Base-by-base conservation (phyloP, 768 basidiomycete genomes). In the Agrocybe pediades region DNA sequence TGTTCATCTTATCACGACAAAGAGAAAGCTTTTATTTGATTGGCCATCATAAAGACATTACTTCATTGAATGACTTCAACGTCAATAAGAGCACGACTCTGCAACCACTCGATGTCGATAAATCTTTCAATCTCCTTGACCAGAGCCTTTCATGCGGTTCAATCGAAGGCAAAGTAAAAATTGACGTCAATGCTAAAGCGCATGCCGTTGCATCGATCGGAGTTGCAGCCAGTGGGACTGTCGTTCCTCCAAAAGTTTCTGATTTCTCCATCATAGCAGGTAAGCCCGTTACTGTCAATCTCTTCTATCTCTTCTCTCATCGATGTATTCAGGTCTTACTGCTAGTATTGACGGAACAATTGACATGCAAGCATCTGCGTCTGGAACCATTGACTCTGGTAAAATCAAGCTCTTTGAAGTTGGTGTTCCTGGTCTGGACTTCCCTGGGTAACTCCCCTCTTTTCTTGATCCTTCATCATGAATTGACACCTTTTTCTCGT, bases 361-460 rank as follows among this genome's bases (percentile, higher is more conserved):
- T 23, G 63, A 66, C 23, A 33, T 82, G 42, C 64, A 58, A 4
- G 76, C 75, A 16, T 68, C 65, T 16, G 68, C 74, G 2, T 63
- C 67, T 47, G 81, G 77, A 0, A 65, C 66, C 0, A 55, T 81
- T 16, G 75, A 78, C 55, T 73, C 78, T 0, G 80, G 76, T 3
- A 72, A 71, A 39, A 66, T 78, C 45, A 61, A 62, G 16, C 59
- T 83, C 6, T 68, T 78, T 30, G 62, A 71, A 46, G 54, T 74
- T 36, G 75, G 76, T 2, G 66, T 83, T 49, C 78, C 78, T 2
- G 80, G 78, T 7, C 68, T 82, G 16, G 74, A 78, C 58, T 74
- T 83, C 64, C 78, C 80, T 40, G 79, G 75, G 78, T 78, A 63
- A 13, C 69, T 60, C 13, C 15, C 7, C 13, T 30, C 24, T 39